phyloP scores from a whole-genome alignment of 1,139 yeast genomes.

The Nakaseomyces uthaithaninus region DNA sequence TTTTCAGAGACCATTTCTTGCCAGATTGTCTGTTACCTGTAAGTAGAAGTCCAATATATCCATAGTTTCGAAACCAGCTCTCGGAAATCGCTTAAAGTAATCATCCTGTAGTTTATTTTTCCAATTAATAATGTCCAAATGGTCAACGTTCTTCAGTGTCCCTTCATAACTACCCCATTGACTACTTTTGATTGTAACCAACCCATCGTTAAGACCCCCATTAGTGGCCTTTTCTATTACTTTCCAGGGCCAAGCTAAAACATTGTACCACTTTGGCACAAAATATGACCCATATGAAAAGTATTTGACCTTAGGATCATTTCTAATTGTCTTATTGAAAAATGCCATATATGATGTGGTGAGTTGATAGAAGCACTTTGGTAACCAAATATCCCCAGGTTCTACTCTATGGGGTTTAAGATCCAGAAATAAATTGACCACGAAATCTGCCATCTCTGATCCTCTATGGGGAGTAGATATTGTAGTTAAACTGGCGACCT shows the following conservation, averaged over 20 bases:
- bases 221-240: constrained; percentile 39
- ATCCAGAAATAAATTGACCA: constrained; percentile 35
- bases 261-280: constrained; percentile 52
- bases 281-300: constrained; percentile 79
- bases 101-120: constrained; percentile 46
- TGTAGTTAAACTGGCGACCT: constrained; percentile 68
- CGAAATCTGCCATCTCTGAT: constrained; percentile 71
- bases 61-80: constrained; percentile 24
- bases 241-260: constrained; percentile 57
- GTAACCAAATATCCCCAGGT: constrained; percentile 29
- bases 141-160: constrained; percentile 71
- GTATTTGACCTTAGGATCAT: constrained; percentile 60
- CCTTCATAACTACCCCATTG: constrained; percentile 83
- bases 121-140: constrained; percentile 80
- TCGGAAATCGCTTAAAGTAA: constrained; percentile 17
- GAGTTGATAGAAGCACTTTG: constrained; percentile 49
- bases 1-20: constrained; percentile 49
- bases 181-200: constrained; percentile 71
- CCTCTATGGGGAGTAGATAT: constrained; percentile 86
- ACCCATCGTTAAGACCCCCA: constrained; percentile 68
- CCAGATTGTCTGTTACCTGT: constrained; percentile 62
- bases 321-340: constrained; percentile 46
- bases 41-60: constrained; percentile 70
- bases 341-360: constrained; percentile 47
- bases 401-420: constrained; percentile 14